These are phyloP conservation scores for Globisporangium echinulatum DNA, from an alignment of 352 stramenopile genomes.

Conservation along the genomic window DNA sequence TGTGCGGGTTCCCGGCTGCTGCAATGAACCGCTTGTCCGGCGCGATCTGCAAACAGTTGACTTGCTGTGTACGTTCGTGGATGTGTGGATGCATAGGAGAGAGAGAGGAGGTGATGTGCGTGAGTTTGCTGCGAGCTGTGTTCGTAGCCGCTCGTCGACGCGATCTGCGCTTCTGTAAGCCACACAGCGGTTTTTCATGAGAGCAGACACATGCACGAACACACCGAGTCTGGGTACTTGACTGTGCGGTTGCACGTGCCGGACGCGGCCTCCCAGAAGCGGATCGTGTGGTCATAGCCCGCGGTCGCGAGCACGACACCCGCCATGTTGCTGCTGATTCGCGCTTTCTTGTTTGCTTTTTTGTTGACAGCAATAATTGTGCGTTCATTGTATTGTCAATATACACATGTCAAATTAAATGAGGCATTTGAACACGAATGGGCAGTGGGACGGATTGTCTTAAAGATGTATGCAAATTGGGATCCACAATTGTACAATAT, in stretches of 20 bases:
- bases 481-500: no score
- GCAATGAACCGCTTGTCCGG: slow-evolving; percentile 96
- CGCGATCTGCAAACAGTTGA: slow-evolving; percentile 96
- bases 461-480: no score
- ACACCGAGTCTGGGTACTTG: slow-evolving; percentile 92
- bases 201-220: slow-evolving; percentile 1
- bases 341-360: neutral
- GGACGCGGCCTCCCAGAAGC: slow-evolving; percentile 96
- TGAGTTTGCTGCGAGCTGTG: neutral
- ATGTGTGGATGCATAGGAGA: neutral
- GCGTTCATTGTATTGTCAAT: no score
- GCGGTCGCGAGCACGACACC: slow-evolving; percentile 95
- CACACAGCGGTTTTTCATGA: neutral
- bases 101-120: neutral
- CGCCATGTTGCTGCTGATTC: slow-evolving; percentile 30
- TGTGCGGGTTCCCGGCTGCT: slow-evolving; percentile 95
- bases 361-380: neutral
- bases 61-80: slow-evolving; percentile 54
- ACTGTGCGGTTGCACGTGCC: slow-evolving; percentile 94
- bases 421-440: no score
- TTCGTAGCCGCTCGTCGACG: no score
- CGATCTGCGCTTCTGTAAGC: no score
- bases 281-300: slow-evolving; percentile 97
- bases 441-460: no score
- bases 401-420: no score